Conservation (phyloP, 371 early-diverging fungal species). For the Thermomucor indicae-seudaticae region DNA sequence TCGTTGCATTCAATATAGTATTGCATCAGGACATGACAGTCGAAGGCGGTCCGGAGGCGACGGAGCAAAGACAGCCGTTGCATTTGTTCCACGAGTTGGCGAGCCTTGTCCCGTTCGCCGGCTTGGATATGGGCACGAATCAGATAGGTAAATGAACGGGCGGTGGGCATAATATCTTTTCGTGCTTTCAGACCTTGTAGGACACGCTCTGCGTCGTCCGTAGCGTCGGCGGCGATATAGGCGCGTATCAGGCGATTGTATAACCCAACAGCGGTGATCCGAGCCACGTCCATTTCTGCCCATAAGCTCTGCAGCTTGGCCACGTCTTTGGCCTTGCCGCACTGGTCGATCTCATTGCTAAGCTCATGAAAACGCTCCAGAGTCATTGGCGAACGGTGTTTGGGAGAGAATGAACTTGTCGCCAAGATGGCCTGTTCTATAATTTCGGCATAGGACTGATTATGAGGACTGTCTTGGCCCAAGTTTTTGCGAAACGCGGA, state of each 20-base stretch:
- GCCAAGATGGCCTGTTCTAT: slow-evolving; percentile 36
- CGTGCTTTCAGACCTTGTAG: slow-evolving; percentile 8
- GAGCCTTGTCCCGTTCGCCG: slow-evolving; percentile 14
- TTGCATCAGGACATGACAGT: slow-evolving; percentile 25
- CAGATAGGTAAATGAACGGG: slow-evolving; percentile 32
- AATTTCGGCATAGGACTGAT: slow-evolving; percentile 32
- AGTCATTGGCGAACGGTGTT: slow-evolving; percentile 8
- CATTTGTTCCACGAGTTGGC: slow-evolving; percentile 22
- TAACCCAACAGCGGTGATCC: slow-evolving; percentile 15
- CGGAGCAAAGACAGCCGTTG: slow-evolving; percentile 14
- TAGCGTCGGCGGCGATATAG: slow-evolving; percentile 14
- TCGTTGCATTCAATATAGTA: slow-evolving; percentile 22
- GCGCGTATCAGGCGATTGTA: slow-evolving; percentile 41
- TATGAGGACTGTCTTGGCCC: slow-evolving; percentile 22
- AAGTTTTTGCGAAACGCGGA: slow-evolving; percentile 38
- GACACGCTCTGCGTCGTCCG: slow-evolving; percentile 20
- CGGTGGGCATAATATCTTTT: slow-evolving; percentile 28
- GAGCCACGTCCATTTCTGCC: slow-evolving; percentile 16
- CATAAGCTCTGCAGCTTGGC: slow-evolving; percentile 11
- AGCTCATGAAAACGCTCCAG: slow-evolving; percentile 17
- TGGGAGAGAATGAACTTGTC: slow-evolving; percentile 2
- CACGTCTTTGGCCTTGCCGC: slow-evolving; percentile 17
- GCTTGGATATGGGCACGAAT: slow-evolving; percentile 28
- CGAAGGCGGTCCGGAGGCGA: slow-evolving; percentile 23
- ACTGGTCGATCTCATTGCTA: slow-evolving; percentile 19